A percentile compares a stretch with the other conserved stretches of the same genome.
These are phyloP conservation scores for Climacium dendroides DNA, from an alignment of 225 moss, liverwort and hornwort species.

Conservation along the genomic window DNA sequence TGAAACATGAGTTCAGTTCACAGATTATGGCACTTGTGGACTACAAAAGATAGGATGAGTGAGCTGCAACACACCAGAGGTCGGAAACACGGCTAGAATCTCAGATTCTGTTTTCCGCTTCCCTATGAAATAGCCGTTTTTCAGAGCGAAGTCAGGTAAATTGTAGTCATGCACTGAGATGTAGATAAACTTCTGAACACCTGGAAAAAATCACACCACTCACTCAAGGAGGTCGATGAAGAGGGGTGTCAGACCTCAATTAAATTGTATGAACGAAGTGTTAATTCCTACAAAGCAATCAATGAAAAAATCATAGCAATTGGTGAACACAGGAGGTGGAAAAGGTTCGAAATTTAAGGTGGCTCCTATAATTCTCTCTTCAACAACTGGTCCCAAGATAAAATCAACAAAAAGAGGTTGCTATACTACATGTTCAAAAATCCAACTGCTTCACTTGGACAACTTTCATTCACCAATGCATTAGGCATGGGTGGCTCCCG, in stretches of 20 bases:
- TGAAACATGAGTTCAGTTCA: neutral
- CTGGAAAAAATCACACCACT: constrained; percentile 12
- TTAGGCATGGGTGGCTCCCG: neutral
- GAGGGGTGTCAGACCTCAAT: neutral
- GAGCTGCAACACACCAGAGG: constrained; percentile 20
- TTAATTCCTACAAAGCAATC: neutral
- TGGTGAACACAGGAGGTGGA: neutral
- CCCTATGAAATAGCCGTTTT: constrained; percentile 69
- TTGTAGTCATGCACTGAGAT: constrained; percentile 88
- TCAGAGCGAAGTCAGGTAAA: constrained; percentile 61
- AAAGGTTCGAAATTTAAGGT: neutral
- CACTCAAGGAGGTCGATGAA: neutral
- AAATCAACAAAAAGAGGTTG: neutral
- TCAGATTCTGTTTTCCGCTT: constrained; percentile 66
- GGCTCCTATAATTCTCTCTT: neutral
- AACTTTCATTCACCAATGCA: neutral
- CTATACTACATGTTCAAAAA: neutral
- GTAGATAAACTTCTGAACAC: constrained; percentile 71
- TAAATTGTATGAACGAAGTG: neutral
- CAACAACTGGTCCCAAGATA: neutral
- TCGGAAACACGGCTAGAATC: constrained; percentile 44
- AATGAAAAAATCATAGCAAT: neutral
- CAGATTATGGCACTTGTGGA: neutral
- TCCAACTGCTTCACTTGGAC: neutral
- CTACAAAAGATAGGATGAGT: neutral